Evolutionary conservation across 192 early-diverging fungal species (phyloP).

Genomic region (Coemansia sp.): DNA sequence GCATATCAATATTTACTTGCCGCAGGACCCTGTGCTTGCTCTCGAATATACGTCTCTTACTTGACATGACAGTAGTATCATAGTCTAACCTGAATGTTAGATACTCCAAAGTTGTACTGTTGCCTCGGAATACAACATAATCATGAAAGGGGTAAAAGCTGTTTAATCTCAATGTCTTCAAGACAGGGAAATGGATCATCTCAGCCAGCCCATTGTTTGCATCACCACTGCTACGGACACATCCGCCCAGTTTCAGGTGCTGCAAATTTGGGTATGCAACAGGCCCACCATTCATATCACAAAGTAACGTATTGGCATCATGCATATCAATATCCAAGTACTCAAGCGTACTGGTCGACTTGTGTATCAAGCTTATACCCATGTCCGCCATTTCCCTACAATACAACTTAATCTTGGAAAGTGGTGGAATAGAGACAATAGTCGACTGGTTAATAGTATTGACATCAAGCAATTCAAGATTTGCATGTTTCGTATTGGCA

Average conservation of each 20-base stretch:
- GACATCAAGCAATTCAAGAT: not conserved
- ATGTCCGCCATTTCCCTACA: not conserved
- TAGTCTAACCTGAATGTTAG: not conserved
- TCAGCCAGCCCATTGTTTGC: not conserved
- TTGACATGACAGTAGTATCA: not conserved
- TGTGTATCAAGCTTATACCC: not conserved
- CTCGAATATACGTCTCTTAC: not conserved
- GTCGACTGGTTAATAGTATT: no score
- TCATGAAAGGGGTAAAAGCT: slow-evolving; percentile 1
- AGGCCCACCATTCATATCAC: not conserved
- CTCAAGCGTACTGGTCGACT: not conserved
- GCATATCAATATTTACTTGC: not conserved
- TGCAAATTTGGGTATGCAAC: not conserved
- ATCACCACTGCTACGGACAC: no score
- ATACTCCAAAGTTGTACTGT: not conserved
- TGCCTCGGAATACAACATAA: slow-evolving; percentile 9
- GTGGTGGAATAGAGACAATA: not conserved
- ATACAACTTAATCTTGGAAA: not conserved
- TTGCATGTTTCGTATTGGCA: not conserved
- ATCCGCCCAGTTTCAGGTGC: not conserved
- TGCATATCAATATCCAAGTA: not conserved
- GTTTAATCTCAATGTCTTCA: not conserved
- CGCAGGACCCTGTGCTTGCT: not conserved
- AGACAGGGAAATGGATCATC: not conserved
- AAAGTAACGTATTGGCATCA: not conserved